Base-by-base conservation (phyloP, 164 flowering plant genomes). In the Annona squamosa region DNA sequence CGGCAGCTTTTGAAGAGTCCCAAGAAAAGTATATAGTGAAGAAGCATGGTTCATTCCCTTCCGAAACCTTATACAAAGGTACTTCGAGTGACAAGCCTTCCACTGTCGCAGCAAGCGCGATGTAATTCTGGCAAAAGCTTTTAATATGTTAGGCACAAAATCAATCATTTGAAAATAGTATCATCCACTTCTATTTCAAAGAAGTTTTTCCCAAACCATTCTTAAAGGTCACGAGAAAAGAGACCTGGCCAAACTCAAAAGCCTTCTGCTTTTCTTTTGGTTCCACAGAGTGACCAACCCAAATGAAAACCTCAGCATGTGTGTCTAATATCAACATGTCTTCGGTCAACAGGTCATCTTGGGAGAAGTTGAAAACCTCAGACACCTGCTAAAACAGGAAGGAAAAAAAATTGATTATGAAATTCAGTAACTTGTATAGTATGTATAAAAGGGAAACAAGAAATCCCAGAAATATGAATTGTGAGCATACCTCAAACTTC, bases 11-110 rank as follows among this genome's bases (percentile, higher is more conserved):
- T 69, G 90, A 70, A n/a, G 87, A 79, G 64, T 96, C 99, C 99
- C 99, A 96, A 61, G 90, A 85, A 75, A 96, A 96, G 84, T 83
- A 94, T 69, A 89, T 84, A 3, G 99, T 93, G 88, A 93, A 96
- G 85, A 96, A 96, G 82, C 89, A 83, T 5, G 99, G 98, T 79
- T 96, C 99, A 74, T 92, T 92, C 83, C 98, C 99, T 91, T 96
- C 99, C 44, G 93, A 91, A 66, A 90, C 86, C 83, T 88, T 96
- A 87, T 91, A 96, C 56, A 96, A 69, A 46, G 99, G 97, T 43
- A 96, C 97, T 67, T 83, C 77, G 46, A 86, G 87, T 67, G 92
- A 80, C 77, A 96, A 77, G 3, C 98, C 97, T 70, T 96, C 99
- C 67, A 89, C 75, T 63, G 91, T 82, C 47, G 81, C 85, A 47